Conservation (phyloP, 352 stramenopile genomes). For the Phytophthora melonis region DNA sequence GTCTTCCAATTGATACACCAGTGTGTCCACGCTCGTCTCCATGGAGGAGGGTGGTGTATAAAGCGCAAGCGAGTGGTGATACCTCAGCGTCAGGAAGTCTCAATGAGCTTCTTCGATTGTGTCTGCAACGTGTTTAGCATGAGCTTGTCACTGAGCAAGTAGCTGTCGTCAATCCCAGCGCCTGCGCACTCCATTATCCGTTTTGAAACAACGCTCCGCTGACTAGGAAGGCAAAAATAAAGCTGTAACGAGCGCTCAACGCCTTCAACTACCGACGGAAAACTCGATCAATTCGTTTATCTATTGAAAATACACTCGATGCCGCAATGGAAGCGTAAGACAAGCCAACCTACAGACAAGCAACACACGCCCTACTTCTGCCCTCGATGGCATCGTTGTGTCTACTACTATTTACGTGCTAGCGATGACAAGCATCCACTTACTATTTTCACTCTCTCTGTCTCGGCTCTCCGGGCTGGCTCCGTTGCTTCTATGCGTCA, state of each 20-base stretch:
- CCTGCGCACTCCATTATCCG: slow-evolving; percentile 21
- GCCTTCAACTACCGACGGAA: not conserved
- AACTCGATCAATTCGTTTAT: slow-evolving; percentile 19
- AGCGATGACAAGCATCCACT: slow-evolving; percentile 20
- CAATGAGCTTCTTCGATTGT: slow-evolving; percentile 21
- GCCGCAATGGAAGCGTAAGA: slow-evolving; percentile 13
- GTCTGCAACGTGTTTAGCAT: slow-evolving; percentile 26
- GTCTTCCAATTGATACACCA: slow-evolving; percentile 86
- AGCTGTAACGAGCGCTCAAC: slow-evolving; percentile 20
- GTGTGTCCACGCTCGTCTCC: slow-evolving; percentile 70
- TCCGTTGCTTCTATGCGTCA: slow-evolving; percentile 30
- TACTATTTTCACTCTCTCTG: slow-evolving; percentile 32
- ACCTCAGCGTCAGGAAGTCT: slow-evolving; percentile 22
- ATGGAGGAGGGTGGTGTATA: slow-evolving; percentile 25
- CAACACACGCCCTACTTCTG: slow-evolving; percentile 23
- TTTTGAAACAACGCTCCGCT: slow-evolving; percentile 36
- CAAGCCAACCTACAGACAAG: slow-evolving; percentile 18
- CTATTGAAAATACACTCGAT: slow-evolving; percentile 38
- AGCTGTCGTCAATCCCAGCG: slow-evolving; percentile 18
- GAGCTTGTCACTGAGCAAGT: slow-evolving; percentile 18
- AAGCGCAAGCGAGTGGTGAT: slow-evolving; percentile 16
- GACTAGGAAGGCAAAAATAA: slow-evolving; percentile 38
- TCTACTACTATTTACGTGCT: slow-evolving; percentile 2
- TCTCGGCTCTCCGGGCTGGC: slow-evolving; percentile 21
- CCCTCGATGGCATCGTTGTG: slow-evolving; percentile 6